Conservation (phyloP, 768 basidiomycete genomes). For the Lanmaoa rubissima region DNA sequence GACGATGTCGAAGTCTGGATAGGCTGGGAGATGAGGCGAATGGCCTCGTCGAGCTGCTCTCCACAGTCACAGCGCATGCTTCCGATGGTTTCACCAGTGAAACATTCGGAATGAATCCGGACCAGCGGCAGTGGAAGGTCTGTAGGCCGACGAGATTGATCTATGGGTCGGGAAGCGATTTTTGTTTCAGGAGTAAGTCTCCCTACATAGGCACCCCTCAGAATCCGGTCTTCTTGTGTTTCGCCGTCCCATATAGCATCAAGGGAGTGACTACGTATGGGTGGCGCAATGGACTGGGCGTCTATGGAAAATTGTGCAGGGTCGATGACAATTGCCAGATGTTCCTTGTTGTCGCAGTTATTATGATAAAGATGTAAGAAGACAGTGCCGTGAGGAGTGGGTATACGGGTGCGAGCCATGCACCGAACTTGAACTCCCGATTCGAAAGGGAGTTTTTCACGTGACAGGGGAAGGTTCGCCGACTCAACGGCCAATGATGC, state of each 20-base stretch:
- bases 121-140: slow-evolving; percentile 75
- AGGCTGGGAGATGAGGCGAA: slow-evolving; percentile 80
- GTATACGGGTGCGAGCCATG: slow-evolving; percentile 96
- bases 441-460: neutral
- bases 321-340: slow-evolving; percentile 93
- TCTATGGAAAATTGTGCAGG: slow-evolving; percentile 73
- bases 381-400: slow-evolving; percentile 89
- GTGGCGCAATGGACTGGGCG: slow-evolving; percentile 37
- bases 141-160: slow-evolving; percentile 7
- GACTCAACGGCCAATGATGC: slow-evolving; percentile 26
- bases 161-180: slow-evolving; percentile 39
- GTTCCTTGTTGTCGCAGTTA: slow-evolving; percentile 88
- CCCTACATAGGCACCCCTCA: slow-evolving; percentile 91
- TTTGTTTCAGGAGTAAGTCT: slow-evolving; percentile 60
- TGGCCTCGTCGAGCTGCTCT: slow-evolving; percentile 97
- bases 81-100: slow-evolving; percentile 96
- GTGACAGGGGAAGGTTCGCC: slow-evolving; percentile 4
- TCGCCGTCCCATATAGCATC: slow-evolving; percentile 87
- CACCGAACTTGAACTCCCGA: slow-evolving; percentile 70
- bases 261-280: slow-evolving; percentile 77
- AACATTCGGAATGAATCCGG: slow-evolving; percentile 97
- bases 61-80: slow-evolving; percentile 99
- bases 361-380: slow-evolving; percentile 97
- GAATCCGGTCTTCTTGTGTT: slow-evolving; percentile 91
- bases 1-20: slow-evolving; percentile 45